Conservation (phyloP, 352 stramenopile genomes). For the Phytophthora hybrid region DNA sequence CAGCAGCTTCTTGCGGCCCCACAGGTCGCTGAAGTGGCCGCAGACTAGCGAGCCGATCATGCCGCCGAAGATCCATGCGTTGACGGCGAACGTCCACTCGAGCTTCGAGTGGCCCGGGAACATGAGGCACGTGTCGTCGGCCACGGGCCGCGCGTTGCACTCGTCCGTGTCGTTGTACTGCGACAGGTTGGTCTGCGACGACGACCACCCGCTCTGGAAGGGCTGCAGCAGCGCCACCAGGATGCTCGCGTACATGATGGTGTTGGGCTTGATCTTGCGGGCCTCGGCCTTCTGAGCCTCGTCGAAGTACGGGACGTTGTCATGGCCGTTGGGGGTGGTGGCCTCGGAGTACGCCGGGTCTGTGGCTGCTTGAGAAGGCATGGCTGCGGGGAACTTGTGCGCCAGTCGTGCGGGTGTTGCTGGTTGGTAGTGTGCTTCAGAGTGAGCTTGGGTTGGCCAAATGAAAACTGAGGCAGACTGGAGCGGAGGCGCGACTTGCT, state of each 20-base stretch:
- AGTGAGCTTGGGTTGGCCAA: too few species aligned
- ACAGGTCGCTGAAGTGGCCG: slow-evolving; percentile 39
- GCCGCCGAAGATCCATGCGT: slow-evolving; percentile 58
- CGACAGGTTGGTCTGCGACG: slow-evolving; percentile 54
- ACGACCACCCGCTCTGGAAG: slow-evolving; percentile 63
- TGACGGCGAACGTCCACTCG: slow-evolving; percentile 29
- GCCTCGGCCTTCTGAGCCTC: slow-evolving; percentile 28
- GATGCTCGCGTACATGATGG: slow-evolving; percentile 52
- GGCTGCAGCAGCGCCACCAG: slow-evolving; percentile 45
- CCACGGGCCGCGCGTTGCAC: too few species aligned
- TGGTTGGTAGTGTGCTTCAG: neutral
- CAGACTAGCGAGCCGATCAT: slow-evolving; percentile 57
- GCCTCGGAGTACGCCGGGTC: slow-evolving; percentile 28
- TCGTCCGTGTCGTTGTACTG: too few species aligned
- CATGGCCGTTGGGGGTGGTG: slow-evolving; percentile 12
- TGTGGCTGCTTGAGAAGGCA: slow-evolving; percentile 26
- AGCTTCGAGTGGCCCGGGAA: too few species aligned
- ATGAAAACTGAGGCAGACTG: too few species aligned
- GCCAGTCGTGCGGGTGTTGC: neutral
- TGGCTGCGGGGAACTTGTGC: neutral
- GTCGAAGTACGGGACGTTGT: slow-evolving; percentile 27
- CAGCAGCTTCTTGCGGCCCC: slow-evolving; percentile 37
- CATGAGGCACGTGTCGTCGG: too few species aligned
- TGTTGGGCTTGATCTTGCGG: slow-evolving; percentile 36
- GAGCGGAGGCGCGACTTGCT: too few species aligned